Evolutionary conservation across 1,284 basidiomycete genomes (phyloP).

Genomic region (Heterobasidion annosum): DNA sequence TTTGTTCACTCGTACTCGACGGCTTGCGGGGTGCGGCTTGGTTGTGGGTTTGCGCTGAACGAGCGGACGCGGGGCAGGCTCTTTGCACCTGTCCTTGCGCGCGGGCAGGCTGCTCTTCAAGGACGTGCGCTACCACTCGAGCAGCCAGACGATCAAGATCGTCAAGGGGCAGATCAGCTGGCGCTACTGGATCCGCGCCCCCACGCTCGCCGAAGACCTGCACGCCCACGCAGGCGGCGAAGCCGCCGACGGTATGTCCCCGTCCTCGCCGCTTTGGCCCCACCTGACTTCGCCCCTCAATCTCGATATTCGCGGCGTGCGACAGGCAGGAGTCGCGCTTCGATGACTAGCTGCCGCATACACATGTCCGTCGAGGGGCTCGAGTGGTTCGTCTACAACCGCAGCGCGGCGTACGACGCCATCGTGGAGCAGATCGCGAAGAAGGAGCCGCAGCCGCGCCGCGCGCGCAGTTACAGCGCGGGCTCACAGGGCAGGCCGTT

Average conservation of each 20-base stretch:
- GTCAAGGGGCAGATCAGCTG: conserved; percentile 82
- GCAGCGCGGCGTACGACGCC: conserved; percentile 78
- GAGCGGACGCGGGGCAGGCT: conserved; percentile 36
- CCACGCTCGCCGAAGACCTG: conserved; percentile 56
- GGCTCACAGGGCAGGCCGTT: conserved; percentile 16
- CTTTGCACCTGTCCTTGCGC: conserved; percentile 86
- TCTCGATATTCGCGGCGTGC: not conserved
- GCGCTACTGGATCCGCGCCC: conserved; percentile 85
- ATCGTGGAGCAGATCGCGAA: conserved; percentile 70
- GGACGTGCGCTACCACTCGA: conserved; percentile 81
- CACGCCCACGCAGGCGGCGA: conserved; percentile 41
- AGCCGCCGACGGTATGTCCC: conserved; percentile 24
- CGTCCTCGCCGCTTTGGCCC: not conserved
- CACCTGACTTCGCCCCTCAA: not conserved
- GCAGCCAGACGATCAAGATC: conserved; percentile 79
- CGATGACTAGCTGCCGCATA: conserved; percentile 63
- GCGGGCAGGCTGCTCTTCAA: conserved; percentile 81
- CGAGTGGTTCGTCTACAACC: conserved; percentile 88
- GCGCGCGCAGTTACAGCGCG: conserved; percentile 13
- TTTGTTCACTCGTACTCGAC: not conserved
- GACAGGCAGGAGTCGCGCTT: not conserved
- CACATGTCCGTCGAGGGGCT: conserved; percentile 73
- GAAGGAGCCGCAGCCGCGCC: conserved; percentile 17
- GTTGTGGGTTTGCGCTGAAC: not conserved
- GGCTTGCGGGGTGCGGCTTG: not conserved